Base-by-base conservation (phyloP, 2,329 filamentous ascomycete genomes). In the Cadophora sp. region DNA sequence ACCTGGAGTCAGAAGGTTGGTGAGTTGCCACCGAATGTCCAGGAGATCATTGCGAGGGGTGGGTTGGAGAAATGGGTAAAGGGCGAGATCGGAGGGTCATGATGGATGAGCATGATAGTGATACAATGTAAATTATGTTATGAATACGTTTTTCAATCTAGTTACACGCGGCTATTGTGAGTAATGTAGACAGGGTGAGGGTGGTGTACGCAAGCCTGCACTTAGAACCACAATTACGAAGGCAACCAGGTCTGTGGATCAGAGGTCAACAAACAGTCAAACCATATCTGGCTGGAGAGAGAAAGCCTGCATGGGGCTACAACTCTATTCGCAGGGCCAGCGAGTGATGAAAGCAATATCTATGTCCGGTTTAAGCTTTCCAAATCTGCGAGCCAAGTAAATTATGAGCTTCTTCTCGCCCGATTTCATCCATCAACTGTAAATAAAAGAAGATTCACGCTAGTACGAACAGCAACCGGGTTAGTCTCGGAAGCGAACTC, bases 1-100 rank as follows among this genome's bases (percentile, higher is more conserved):
- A 86, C 80, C 45, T 97, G 93, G 93, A 90, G 83, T 60, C 87
- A 96, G 76, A 92, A 91, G 80, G 93, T 97, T 0, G 92, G 92
- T 8, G 91, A 96, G 81, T 77, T 97, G 69, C 91, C 93, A 16
- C 88, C 91, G 0, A 97, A 95, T 75, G 91, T 97, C 64, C 94
- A 97, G 78, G 91, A 92, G 75, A 94, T 95, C 65, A 92, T 95
- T 74, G 90, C 91, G 0, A 79, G 84, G 59, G 92, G 92, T 1
- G 93, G 93, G 0, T 76, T 97, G 67, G 92, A 94, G 83, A 90
- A 89, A 70, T 96, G 93, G 93, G 91, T 96, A 0, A 74, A 75
- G 55, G 47, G 64, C 4, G 71, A 76, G 65, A 74, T 76, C 64
- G 68, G 66, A 58, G 64, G 59, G 1, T 36, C 41, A 5, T 50